Evolutionary conservation across 371 early-diverging fungal species (phyloP).

Genomic region (Gilbertella persicaria): DNA sequence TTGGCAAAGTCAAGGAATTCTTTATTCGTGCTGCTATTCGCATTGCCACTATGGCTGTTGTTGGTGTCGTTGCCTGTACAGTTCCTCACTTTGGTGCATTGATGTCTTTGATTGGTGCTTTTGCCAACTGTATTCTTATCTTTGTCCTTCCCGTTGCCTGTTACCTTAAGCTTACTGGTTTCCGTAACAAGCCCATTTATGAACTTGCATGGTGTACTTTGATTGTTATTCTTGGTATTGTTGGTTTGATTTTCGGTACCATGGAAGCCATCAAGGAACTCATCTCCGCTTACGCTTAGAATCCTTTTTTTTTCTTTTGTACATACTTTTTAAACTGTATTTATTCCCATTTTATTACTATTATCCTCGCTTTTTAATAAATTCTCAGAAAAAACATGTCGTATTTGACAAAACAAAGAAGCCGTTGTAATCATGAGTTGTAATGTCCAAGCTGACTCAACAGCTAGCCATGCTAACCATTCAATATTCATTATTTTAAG

Average conservation of each 20-base stretch:
- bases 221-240: constrained; percentile 65
- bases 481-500: no score
- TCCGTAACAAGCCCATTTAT: constrained; percentile 52
- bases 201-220: constrained; percentile 63
- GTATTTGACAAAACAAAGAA: no score
- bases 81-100: constrained; percentile 82
- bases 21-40: constrained; percentile 19
- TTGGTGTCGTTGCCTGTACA: constrained; percentile 65
- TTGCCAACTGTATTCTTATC: constrained; percentile 76
- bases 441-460: no score
- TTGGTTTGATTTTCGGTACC: constrained; percentile 79
- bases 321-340: no score
- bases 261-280: constrained; percentile 64
- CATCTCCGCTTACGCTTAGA: constrained; percentile 38
- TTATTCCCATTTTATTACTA: no score
- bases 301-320: neutral
- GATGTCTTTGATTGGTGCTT: constrained; percentile 82
- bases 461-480: no score
- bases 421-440: no score
- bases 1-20: constrained; percentile 31
- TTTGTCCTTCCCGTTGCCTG: constrained; percentile 86
- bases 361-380: no score
- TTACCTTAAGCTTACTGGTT: constrained; percentile 76
- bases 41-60: constrained; percentile 18
- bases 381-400: no score